Base-by-base conservation (phyloP, 345 rosid species). In the Syzygium oleosum region DNA sequence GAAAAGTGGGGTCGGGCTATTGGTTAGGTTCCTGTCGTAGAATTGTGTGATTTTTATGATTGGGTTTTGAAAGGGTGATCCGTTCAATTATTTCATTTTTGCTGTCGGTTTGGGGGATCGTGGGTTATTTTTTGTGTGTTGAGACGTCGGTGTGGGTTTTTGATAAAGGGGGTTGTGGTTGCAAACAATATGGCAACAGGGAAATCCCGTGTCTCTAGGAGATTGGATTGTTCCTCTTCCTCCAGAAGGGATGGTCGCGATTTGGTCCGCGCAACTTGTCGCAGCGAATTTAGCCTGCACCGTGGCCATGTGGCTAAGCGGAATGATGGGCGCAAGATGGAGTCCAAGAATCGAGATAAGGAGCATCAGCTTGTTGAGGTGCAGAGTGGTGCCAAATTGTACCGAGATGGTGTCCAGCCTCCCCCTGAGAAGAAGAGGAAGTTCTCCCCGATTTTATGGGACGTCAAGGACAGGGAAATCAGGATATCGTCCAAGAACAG, bases 121-220 rank as follows among this genome's bases (percentile, higher is more conserved):
- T 19, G 23, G 43, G 6, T 65, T 31, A 5, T 65, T 65, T 65
- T 65, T 29, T 59, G 85, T 27, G 29, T 51, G 53, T 88, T 83
- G 25, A 85, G 86, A 53, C 43, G 58, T 84, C 77, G 25, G 51
- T 90, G 85, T 85, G 83, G 80, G 90, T 88, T 90, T 92, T 93
- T 65, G 90, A 92, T 91, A 89, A 88, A 90, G 86, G 90, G 94
- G 87, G 90, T 91, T 92, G 91, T 91, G 93, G 96, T 91, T 92
- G 91, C 91, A 90, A 93, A 89, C 86, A 87, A 93, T 88, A 96
- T 96, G 98, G 97, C 96, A 89, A 92, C 97, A 94, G 96, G 98
- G 88, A 94, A 95, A 51, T 83, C 91, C 29, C 91, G 88, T 85
- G 94, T 95, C 52, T 92, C 92, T 27, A 93, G 93, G 89, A 92